A percentile compares a stretch with the other conserved stretches of the same genome.
These are phyloP conservation scores for Malassezia equina DNA, from an alignment of 1,284 basidiomycete genomes.

Conservation along the genomic window DNA sequence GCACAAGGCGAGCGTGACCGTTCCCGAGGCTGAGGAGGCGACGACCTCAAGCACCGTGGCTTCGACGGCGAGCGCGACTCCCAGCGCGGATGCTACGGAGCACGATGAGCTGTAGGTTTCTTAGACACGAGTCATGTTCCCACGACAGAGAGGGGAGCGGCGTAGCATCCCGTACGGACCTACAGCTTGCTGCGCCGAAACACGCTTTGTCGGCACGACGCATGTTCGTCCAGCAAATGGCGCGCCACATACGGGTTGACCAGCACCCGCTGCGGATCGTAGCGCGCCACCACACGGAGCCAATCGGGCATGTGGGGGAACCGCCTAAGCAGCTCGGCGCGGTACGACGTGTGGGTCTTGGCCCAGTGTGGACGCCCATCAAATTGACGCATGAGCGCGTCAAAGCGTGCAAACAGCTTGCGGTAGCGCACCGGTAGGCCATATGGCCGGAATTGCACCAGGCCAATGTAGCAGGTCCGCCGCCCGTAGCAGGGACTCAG, in stretches of 20 bases:
- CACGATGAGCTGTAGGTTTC: constrained; percentile 4
- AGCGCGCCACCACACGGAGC: constrained; percentile 58
- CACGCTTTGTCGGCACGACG: constrained; percentile 1
- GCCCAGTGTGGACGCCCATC: constrained; percentile 92
- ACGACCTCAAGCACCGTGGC: neutral
- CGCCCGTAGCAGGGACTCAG: constrained; percentile 74
- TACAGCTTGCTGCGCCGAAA: constrained; percentile 11
- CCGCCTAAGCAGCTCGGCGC: constrained; percentile 58
- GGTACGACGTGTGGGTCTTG: constrained; percentile 72
- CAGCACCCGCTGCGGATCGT: constrained; percentile 73
- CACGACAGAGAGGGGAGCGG: no score
- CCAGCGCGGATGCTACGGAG: neutral
- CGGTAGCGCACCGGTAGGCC: constrained; percentile 77
- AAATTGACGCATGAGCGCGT: constrained; percentile 62
- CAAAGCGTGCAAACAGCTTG: constrained; percentile 68
- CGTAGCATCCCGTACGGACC: no score
- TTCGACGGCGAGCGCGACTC: neutral
- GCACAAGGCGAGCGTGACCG: constrained; percentile 36
- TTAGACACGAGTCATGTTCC: neutral
- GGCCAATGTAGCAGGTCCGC: constrained; percentile 84
- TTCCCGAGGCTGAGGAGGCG: neutral
- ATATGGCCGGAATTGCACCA: constrained; percentile 90
- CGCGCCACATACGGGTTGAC: constrained; percentile 53
- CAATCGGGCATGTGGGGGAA: constrained; percentile 83
- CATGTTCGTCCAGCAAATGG: constrained; percentile 51